Conservation (phyloP, 176 grass and related monocot genomes). For the Avena atlantica region DNA sequence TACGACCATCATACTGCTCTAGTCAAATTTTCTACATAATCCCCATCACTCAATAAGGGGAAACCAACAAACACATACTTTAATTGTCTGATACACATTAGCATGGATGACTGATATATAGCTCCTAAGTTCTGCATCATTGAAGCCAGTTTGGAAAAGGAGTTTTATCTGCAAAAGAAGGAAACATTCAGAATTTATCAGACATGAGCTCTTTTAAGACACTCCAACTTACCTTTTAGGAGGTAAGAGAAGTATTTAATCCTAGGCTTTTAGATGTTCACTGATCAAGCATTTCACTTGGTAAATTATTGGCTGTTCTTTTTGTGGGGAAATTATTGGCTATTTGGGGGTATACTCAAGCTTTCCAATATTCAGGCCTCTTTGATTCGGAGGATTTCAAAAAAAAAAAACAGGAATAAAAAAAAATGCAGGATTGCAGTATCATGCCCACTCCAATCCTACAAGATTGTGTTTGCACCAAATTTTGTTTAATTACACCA, state of each 20-base stretch:
- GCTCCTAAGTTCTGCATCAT: constrained; percentile 83
- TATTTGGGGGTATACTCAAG: neutral
- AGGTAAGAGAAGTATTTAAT: neutral
- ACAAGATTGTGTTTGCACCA: neutral
- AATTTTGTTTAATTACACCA: neutral
- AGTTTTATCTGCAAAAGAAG: constrained; percentile 83
- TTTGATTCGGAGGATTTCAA: neutral
- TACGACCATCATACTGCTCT: constrained; percentile 27
- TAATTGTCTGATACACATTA: constrained; percentile 98
- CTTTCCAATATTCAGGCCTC: neutral
- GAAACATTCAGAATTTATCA: constrained; percentile 11
- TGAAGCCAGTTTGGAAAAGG: constrained; percentile 95
- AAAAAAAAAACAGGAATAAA: neutral
- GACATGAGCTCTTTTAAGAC: neutral
- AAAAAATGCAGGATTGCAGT: neutral
- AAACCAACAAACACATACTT: constrained; percentile 71
- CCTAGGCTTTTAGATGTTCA: neutral
- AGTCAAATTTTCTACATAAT: constrained; percentile 32
- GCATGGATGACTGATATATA: constrained; percentile 95
- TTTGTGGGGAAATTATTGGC: neutral
- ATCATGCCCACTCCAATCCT: neutral
- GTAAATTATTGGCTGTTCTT: neutral
- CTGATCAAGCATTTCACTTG: neutral
- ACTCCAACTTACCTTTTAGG: neutral
- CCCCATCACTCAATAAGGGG: constrained; percentile 42